Evolutionary conservation across 75 land plant genomes (phyloP).

Genomic region (Chamaecyparis obtusa): DNA sequence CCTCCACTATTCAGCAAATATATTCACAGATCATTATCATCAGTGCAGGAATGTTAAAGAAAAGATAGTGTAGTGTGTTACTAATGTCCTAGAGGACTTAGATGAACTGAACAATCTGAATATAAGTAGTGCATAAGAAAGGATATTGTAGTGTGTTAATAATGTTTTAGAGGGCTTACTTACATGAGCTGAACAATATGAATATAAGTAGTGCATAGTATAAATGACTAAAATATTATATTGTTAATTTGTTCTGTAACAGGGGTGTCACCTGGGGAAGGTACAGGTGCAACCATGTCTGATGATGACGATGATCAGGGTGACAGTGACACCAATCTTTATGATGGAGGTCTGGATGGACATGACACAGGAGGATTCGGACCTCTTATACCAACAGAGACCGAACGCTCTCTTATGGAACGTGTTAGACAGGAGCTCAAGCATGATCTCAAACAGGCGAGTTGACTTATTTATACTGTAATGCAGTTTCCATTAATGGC

Average conservation of each 20-base stretch:
- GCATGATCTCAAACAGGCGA: slow-evolving; percentile 44
- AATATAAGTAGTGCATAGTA: neutral
- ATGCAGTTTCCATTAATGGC: neutral
- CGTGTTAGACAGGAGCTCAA: slow-evolving; percentile 50
- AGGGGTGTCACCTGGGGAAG: slow-evolving; percentile 52
- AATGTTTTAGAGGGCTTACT: neutral
- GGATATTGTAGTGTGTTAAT: neutral
- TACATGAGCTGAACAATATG: too few relatives aligned
- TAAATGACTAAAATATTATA: neutral
- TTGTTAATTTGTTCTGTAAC: neutral
- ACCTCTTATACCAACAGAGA: slow-evolving; percentile 50
- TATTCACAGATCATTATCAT: neutral
- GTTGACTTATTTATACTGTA: neutral
- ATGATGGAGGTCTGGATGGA: slow-evolving; percentile 26
- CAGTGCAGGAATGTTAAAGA: neutral
- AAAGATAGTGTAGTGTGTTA: neutral
- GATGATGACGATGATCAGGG: slow-evolving; percentile 38
- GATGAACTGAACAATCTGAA: too few relatives aligned
- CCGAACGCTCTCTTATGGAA: slow-evolving; percentile 52
- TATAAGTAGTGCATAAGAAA: neutral
- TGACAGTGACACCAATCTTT: slow-evolving; percentile 30
- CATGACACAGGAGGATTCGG: slow-evolving; percentile 36
- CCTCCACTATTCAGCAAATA: neutral
- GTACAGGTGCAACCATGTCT: slow-evolving; percentile 46
- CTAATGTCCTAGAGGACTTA: neutral